Conservation (phyloP, 2,329 filamentous ascomycete species). For the Nakataea oryzae region DNA sequence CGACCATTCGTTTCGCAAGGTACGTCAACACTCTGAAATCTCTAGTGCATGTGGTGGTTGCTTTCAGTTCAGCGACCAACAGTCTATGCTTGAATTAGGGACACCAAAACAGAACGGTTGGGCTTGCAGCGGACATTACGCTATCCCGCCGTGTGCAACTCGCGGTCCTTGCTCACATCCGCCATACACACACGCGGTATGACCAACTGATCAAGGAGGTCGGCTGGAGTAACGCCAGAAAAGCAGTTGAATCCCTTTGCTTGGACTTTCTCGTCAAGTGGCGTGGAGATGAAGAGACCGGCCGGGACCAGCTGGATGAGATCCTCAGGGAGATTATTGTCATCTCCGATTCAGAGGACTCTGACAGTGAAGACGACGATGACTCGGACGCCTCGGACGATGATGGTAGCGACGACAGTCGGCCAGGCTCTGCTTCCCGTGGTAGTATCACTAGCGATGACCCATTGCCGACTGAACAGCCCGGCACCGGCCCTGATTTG, state of each 20-base stretch:
- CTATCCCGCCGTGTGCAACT: conserved; percentile 54
- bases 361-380: conserved; percentile 26
- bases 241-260: conserved; percentile 49
- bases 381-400: conserved; percentile 25
- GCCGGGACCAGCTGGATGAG: conserved; percentile 56
- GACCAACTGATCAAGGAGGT: conserved; percentile 49
- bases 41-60: neutral
- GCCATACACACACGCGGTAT: conserved; percentile 57
- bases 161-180: conserved; percentile 55
- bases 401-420: conserved; percentile 12
- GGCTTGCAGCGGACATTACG: conserved; percentile 42
- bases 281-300: conserved; percentile 61
- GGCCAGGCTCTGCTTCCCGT: neutral
- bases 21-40: conserved; percentile 21
- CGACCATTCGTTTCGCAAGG: conserved; percentile 52
- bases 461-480: neutral
- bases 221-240: conserved; percentile 48
- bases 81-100: conserved; percentile 1
- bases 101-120: conserved; percentile 40
- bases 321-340: conserved; percentile 57
- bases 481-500: neutral
- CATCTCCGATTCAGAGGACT: conserved; percentile 49
- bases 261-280: conserved; percentile 59
- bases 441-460: neutral
- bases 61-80: conserved; percentile 1